Evolutionary conservation across 495 filamentous ascomycete genomes (phyloP), one percentile per base, ranked within the genome.

Genomic region (Penicillium chermesinum): DNA sequence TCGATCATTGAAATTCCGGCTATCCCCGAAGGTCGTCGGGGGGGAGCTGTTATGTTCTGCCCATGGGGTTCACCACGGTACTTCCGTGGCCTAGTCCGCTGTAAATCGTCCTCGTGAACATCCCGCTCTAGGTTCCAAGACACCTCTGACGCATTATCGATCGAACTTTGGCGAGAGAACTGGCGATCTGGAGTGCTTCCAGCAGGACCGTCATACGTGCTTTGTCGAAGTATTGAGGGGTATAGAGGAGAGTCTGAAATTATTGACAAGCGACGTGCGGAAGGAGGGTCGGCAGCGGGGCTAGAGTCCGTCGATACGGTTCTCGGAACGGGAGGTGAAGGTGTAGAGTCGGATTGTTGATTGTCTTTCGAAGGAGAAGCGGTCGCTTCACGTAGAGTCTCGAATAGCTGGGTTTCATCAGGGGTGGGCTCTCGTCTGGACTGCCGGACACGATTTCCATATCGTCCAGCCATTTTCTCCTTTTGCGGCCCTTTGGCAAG

Each of bases 91-190:
- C 62, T 55, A 22, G 67, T 69, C 20, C 70, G 58, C 52, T 66
- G 63, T 7, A 75, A 37, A 21, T 70, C 49, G 46, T 72, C 70
- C 7, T 65, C 61, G 33, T 73, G 65, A 41, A 73, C 56, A 35
- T 70, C 64, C n/a, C 72, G 69, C 30, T 75, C 72, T n/a, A 75
- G 38, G 9, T 51, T 54, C 52, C 59, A 75, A 5, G 70, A 73
- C 2, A 66, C 42, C 7, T 65, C 56, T 2, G 70, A 73, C 3
- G 63, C 66, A 43, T 67, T 65, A 25, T 72, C 69, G 4, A 64
- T 38, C 9, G 56, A 66, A 45, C 57, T 58, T 37, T 58, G 41
- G 22, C 57, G 58, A 21, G 25, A 30, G 10, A 55, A 57, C 25
- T 54, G 38, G 16, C 55, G 56, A 25, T 49, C 51, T 9, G 59